phyloP scores from a whole-genome alignment of 2,329 filamentous ascomycete genomes.

The Nigrospora osmanthi region DNA sequence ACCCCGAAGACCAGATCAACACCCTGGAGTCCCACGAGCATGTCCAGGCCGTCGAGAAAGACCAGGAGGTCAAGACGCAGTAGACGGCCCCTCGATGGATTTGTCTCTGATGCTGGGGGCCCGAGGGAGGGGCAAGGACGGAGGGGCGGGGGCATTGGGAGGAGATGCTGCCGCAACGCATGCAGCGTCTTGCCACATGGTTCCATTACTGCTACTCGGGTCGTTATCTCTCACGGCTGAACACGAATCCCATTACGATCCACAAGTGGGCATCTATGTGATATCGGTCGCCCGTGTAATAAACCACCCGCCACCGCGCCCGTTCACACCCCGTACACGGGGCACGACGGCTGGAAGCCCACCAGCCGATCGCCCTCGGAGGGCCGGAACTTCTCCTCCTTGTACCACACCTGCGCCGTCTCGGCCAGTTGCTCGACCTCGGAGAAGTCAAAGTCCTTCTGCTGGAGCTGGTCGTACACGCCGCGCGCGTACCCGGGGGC shows the following conservation, averaged over 20 bases:
- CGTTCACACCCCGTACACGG: no score
- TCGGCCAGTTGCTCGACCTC: slow-evolving; percentile 8
- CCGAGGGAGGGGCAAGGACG: not conserved
- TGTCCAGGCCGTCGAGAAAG: slow-evolving; percentile 67
- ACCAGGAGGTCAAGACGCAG: slow-evolving; percentile 64
- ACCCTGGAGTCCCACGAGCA: slow-evolving; percentile 63
- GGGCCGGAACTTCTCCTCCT: slow-evolving; percentile 8
- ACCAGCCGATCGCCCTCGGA: slow-evolving; percentile 6
- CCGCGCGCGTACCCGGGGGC: slow-evolving; percentile 1
- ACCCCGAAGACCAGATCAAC: slow-evolving; percentile 57
- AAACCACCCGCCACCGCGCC: no score
- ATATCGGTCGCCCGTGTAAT: no score
- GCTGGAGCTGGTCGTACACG: slow-evolving; percentile 6
- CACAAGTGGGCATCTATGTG: no score
- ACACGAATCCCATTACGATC: no score
- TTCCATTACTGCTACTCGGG: not conserved
- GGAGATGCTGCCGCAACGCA: not conserved
- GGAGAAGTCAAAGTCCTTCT: slow-evolving; percentile 7
- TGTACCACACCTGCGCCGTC: slow-evolving; percentile 8
- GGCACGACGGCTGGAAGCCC: slow-evolving; percentile 2
- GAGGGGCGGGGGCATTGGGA: not conserved
- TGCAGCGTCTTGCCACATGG: not conserved
- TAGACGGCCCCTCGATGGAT: slow-evolving; percentile 31
- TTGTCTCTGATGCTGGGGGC: not conserved
- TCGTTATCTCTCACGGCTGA: no score